Conservation (phyloP, 2,329 filamentous ascomycete genomes). For the Orbilia blumenaviensis region DNA sequence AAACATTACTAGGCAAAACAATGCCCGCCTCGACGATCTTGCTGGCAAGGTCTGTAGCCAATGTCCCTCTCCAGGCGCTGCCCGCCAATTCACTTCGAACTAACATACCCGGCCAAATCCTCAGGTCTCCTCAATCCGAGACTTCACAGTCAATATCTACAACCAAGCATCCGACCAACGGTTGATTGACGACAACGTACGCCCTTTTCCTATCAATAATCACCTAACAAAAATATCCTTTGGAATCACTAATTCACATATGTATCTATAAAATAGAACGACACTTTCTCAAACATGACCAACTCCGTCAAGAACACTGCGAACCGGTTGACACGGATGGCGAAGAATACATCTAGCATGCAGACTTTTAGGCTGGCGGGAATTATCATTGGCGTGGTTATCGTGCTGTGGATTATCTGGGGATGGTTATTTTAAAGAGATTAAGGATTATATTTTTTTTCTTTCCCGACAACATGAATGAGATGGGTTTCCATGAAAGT, state of each 20-base stretch:
- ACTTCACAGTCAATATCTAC: conserved; percentile 97
- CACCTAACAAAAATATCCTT: no score
- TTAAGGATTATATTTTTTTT: background rate
- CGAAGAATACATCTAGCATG: conserved; percentile 85
- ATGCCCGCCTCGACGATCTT: conserved; percentile 89
- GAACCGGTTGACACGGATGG: conserved; percentile 84
- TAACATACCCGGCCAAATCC: background rate
- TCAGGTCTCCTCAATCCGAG: conserved; percentile 81
- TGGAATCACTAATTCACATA: no score
- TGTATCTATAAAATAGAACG: conserved; percentile 71
- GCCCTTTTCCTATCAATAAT: no score
- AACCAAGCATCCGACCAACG: conserved; percentile 90
- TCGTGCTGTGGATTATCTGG: conserved; percentile 78
- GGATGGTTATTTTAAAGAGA: conserved; percentile 69
- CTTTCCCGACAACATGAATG: no score
- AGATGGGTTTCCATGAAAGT: no score
- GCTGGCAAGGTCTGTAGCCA: conserved; percentile 71
- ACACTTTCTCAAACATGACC: conserved; percentile 89
- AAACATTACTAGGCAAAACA: conserved; percentile 84
- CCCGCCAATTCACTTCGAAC: no score
- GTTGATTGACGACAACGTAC: conserved; percentile 85
- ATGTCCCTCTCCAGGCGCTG: background rate
- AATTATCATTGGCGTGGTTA: conserved; percentile 76
- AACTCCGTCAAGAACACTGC: conserved; percentile 85
- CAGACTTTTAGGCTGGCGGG: conserved; percentile 89